A percentile compares a stretch with the other conserved stretches of the same genome.
phyloP scores from a whole-genome alignment of 257 asterid species.

The Solanum rostratum region DNA sequence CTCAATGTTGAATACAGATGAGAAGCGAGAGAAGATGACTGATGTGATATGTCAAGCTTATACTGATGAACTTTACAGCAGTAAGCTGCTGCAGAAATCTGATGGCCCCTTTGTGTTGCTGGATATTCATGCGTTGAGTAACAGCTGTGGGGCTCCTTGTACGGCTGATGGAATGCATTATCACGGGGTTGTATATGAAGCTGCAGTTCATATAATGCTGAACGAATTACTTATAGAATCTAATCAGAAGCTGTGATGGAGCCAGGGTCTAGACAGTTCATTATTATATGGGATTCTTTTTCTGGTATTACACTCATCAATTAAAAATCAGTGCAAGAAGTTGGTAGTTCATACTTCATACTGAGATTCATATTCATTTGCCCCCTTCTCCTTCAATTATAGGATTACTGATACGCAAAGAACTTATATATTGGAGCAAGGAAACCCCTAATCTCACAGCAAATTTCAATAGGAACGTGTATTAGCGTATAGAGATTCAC shows the following conservation, averaged over 20 bases:
- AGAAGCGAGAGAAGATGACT: conserved; percentile 68
- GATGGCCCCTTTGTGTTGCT: conserved; percentile 72
- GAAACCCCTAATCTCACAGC: conserved; percentile 18
- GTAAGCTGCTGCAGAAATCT: conserved; percentile 39
- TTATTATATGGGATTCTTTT: neutral
- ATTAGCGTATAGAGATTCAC: conserved; percentile 10
- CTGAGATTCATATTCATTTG: conserved; percentile 5
- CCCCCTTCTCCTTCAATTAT: conserved; percentile 15
- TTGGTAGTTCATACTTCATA: conserved; percentile 15
- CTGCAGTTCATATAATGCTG: conserved; percentile 74
- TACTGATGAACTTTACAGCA: conserved; percentile 35
- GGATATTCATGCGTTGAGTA: conserved; percentile 54
- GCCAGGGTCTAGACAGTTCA: neutral
- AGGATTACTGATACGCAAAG: conserved; percentile 21
- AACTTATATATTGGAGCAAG: conserved; percentile 22
- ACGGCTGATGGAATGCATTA: conserved; percentile 93
- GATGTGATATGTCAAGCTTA: conserved; percentile 31
- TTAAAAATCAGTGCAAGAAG: conserved; percentile 11
- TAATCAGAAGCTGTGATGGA: conserved; percentile 50
- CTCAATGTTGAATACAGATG: conserved; percentile 61
- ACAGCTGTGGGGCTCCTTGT: conserved; percentile 58
- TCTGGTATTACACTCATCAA: conserved; percentile 7
- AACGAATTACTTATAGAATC: conserved; percentile 83
- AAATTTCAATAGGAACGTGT: conserved; percentile 40
- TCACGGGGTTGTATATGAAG: conserved; percentile 54